Percentiles rank a stretch among this genome's conserved stretches.
phyloP scores from a whole-genome alignment of 257 asterid species.

The Salvia miltiorrhiza region DNA sequence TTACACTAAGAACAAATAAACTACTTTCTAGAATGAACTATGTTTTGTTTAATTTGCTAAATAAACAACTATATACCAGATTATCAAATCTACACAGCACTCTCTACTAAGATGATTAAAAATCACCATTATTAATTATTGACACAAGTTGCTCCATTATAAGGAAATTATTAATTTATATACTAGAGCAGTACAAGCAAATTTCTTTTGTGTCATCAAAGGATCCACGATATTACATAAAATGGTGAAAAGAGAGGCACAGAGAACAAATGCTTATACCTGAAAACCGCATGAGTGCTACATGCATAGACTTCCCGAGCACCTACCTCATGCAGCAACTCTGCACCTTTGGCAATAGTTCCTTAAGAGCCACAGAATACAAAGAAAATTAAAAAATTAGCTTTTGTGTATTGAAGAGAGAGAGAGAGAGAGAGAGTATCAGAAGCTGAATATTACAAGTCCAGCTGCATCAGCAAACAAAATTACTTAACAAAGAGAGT shows the following conservation, averaged over 20 bases:
- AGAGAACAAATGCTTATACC: conserved; percentile 36
- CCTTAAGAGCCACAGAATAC: conserved; percentile 49
- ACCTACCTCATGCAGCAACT: conserved; percentile 81
- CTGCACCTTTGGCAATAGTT: conserved; percentile 94
- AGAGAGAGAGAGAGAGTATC: neutral
- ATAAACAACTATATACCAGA: too few species aligned
- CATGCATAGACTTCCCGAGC: conserved; percentile 98
- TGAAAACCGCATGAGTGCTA: conserved; percentile 92
- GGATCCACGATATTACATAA: neutral
- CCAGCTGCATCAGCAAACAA: neutral
- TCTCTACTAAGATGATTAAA: neutral
- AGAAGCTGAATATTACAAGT: neutral
- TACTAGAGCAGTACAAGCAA: neutral
- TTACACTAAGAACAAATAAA: neutral
- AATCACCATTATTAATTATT: neutral
- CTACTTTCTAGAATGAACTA: neutral
- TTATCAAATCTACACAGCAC: neutral
- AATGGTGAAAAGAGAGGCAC: neutral
- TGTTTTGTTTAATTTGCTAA: neutral
- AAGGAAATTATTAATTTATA: neutral
- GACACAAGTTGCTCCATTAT: neutral
- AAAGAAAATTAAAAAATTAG: neutral
- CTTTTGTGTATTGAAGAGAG: neutral
- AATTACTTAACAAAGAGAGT: neutral
- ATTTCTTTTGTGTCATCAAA: neutral